phyloP scores from a whole-genome alignment of 768 basidiomycete species.

The Tylopilus plumbeoviolaceoides region DNA sequence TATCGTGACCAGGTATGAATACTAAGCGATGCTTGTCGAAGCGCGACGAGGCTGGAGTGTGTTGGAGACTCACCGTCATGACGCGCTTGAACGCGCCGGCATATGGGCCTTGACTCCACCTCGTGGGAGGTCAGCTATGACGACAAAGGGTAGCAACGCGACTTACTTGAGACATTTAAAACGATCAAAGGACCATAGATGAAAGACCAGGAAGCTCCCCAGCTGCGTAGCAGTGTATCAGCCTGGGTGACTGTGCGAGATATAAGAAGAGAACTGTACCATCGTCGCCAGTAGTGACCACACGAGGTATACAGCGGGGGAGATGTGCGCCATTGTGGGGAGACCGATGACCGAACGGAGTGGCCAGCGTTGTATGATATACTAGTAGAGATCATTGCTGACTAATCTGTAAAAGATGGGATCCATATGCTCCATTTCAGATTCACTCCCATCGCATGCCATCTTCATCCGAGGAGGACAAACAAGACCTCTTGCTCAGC shows the following conservation, averaged over 20 bases:
- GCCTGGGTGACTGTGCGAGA: not conserved
- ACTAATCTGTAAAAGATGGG: not conserved
- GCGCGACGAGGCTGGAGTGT: not conserved
- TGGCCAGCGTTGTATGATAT: not conserved
- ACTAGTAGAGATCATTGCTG: not conserved
- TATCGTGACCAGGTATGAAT: conserved; percentile 64
- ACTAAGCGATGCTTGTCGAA: conserved; percentile 38
- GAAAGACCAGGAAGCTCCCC: conserved; percentile 59
- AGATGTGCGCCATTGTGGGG: conserved; percentile 37
- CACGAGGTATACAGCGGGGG: conserved; percentile 56
- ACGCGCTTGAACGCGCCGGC: conserved; percentile 79
- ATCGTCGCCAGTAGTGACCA: conserved; percentile 55
- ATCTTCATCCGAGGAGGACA: conserved; percentile 39
- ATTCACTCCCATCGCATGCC: no score
- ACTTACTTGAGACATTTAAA: conserved; percentile 69
- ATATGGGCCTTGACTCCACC: conserved; percentile 65
- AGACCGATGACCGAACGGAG: not conserved
- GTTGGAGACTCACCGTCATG: conserved; percentile 63
- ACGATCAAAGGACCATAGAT: conserved; percentile 76
- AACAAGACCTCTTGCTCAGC: conserved; percentile 73
- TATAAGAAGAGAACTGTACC: conserved; percentile 31
- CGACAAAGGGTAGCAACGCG: not conserved
- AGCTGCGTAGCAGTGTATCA: conserved; percentile 27
- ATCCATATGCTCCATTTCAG: no score
- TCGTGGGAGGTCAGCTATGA: conserved; percentile 21